Base-by-base conservation (phyloP, 2,329 filamentous ascomycete genomes). In the Corniculantispora saksenae region DNA sequence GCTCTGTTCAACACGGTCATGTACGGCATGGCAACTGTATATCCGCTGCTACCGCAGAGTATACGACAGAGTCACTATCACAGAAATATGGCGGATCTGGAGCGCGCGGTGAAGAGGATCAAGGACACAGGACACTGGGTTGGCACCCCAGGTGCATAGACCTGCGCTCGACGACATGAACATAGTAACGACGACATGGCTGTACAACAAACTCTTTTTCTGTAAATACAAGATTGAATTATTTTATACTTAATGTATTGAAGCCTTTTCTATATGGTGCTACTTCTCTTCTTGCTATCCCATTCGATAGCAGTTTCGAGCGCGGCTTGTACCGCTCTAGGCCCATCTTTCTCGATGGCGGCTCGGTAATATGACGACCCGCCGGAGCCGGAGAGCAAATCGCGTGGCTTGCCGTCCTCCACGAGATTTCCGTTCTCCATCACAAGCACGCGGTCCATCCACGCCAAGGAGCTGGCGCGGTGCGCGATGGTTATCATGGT, bases 11-110 rank as follows among this genome's bases (percentile, higher is more conserved):
- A 70, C 45, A 63, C 60, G 10, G 53, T 69, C 25, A 71, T 70
- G 32, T 74, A 72, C 59, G 72, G 71, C 1, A 66, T 74, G n/a
- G 76, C 72, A 71, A 25, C 67, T 72, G 68, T 58, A 32, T 70
- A 67, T 64, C 67, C 68, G 1, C 45, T 47, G 38, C 62, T 71
- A 13, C 69, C 69, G 43, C 51, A 43, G 25, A 17, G 25, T 13
- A 27, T 69, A n/a, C 69, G 72, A 29, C 72, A 69, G 35, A 73
- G 61, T 43, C 69, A 69, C 0, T 63, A 69, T 27, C 62, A 57
- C 53, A 58, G 60, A 3, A 73, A 71, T 45, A 67, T 73, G 66
- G 67, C 68, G 27, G 73, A 74, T 38, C 67, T 75, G 66, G 69
- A 68, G 43, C 65, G 63, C 40, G 63, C 69, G 19, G 67, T 71